Base-by-base conservation (phyloP, 2,329 filamentous ascomycete species). In the Alternaria arborescens region DNA sequence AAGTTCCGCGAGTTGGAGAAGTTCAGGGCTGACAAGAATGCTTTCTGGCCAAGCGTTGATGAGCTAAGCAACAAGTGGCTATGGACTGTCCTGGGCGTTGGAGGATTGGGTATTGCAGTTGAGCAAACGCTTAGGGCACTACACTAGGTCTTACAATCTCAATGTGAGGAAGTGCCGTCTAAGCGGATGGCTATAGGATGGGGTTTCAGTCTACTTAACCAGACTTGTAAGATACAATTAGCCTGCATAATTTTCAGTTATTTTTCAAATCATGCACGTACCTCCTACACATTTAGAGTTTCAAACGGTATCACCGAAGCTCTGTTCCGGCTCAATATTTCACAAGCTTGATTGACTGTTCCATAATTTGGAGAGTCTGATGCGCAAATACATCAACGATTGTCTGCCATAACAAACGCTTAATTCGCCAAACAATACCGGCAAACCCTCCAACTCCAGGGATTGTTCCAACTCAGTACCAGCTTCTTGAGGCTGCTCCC, bases 1-100 rank as follows among this genome's bases (percentile, higher is more conserved):
- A 88, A 88, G 73, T 82, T 84, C 52, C 76, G 80, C 43, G 82
- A 88, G 64, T 78, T 88, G 20, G 77, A 83, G 68, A 71, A 81
- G 55, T 88, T 85, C 78, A 80, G 81, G 52, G 63, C 74, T 22
- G 82, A 85, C 67, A 86, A 87, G 74, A 88, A 89, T 67, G 83
- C 84, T 40, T 86, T 89, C 75, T 89, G 86, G 86, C 87, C 86
- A 1, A 77, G 77, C 11, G 48, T 80, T 1, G 72, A 78, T 30
- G 84, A 88, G 73, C 55, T 85, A 8, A 73, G 69, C 22, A 88
- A 88, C 64, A 82, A 83, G 60, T 89, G 86, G 87, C 71, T 83
- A 3, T 86, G 86, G 83, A 78, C 78, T 22, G 80, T 88, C 1
- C 60, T 84, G 11, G 85, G 81, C 1, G 77, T 80, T 40, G 86